Conservation (phyloP, 2,329 filamentous ascomycete genomes). For the Penicillium sp. region DNA sequence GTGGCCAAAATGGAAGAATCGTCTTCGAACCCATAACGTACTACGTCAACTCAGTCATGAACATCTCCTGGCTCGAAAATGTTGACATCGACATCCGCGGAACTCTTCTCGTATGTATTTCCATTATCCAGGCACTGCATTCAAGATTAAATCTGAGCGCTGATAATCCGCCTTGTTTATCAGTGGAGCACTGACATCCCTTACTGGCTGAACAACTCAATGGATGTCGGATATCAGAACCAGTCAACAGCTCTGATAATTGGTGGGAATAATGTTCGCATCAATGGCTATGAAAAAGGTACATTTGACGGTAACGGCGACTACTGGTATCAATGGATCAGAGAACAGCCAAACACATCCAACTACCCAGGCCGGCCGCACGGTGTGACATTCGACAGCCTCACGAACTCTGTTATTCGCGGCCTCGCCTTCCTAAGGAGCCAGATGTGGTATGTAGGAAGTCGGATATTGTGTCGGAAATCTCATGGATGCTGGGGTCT, state of each 20-base stretch:
- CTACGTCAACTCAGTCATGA: constrained; percentile 45
- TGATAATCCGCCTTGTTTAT: not conserved
- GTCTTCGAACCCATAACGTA: constrained; percentile 45
- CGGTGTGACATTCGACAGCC: constrained; percentile 20
- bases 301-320: constrained; percentile 42
- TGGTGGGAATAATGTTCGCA: constrained; percentile 43
- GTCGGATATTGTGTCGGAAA: too few relatives aligned
- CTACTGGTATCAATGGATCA: constrained; percentile 34
- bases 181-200: constrained; percentile 32
- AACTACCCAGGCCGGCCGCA: constrained; percentile 28
- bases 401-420: constrained; percentile 15
- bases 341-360: constrained; percentile 16
- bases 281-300: constrained; percentile 45
- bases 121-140: too few relatives aligned
- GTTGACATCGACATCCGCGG: constrained; percentile 44
- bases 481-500: too few relatives aligned
- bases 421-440: constrained; percentile 38
- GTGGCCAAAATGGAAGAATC: constrained; percentile 44
- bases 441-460: constrained; percentile 48
- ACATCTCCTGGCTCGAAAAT: constrained; percentile 41
- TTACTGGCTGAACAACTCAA: constrained; percentile 45
- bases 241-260: constrained; percentile 45
- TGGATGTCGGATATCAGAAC: constrained; percentile 44
- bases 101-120: constrained; percentile 37
- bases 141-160: too few relatives aligned